Evolutionary conservation across 75 land plant genomes (phyloP).

Genomic region (Pinus taeda): DNA sequence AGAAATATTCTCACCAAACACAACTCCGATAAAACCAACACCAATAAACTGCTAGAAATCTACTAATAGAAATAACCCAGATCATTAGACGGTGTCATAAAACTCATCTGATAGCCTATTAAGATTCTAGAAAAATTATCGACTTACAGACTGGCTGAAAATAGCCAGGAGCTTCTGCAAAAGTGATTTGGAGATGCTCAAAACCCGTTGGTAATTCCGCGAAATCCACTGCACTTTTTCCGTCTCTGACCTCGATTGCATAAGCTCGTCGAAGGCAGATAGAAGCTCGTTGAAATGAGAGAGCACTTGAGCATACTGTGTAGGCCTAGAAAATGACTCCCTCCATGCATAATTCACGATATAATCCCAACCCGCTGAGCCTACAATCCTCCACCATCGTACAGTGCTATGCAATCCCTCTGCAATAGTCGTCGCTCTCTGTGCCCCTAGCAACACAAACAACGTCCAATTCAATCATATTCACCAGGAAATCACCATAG

Average conservation of each 20-base stretch:
- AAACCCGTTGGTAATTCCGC: conserved; percentile 28
- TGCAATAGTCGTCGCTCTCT: conserved; percentile 19
- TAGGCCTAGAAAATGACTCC: conserved; percentile 8
- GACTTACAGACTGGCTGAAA: conserved; percentile 45
- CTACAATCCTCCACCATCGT: conserved; percentile 33
- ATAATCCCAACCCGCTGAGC: conserved; percentile 54
- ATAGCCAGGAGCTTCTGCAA: conserved; percentile 34
- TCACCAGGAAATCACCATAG: background rate
- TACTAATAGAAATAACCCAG: too few species aligned
- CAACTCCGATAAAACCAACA: too few species aligned
- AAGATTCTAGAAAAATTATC: background rate
- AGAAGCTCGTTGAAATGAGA: conserved; percentile 30
- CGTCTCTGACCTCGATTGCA: conserved; percentile 24
- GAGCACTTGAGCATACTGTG: conserved; percentile 7
- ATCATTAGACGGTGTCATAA: too few species aligned
- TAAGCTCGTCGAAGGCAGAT: conserved; percentile 20
- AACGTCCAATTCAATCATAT: background rate
- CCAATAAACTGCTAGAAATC: too few species aligned
- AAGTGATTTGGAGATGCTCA: conserved; percentile 15
- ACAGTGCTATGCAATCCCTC: conserved; percentile 17
- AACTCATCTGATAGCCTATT: too few species aligned
- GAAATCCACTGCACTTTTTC: conserved; percentile 43
- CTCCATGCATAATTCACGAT: conserved; percentile 47
- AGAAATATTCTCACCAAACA: too few species aligned
- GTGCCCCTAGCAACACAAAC: conserved; percentile 27